A percentile compares a stretch with the other conserved stretches of the same genome.
phyloP scores from a whole-genome alignment of 2,329 filamentous ascomycete species.

The Cladosporium sp. region DNA sequence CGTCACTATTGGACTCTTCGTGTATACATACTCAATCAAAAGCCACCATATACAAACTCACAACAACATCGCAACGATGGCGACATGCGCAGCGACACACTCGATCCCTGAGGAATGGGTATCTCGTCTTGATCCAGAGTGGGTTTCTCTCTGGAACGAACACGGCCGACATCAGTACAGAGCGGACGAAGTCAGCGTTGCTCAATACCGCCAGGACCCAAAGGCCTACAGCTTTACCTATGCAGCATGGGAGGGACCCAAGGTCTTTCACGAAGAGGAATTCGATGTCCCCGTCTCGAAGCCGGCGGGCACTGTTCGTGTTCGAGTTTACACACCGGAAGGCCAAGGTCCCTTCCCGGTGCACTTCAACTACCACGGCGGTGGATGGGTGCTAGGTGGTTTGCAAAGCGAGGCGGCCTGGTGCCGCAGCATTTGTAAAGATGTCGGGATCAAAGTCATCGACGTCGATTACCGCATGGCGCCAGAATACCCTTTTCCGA shows the following conservation, averaged over 20 bases:
- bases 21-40: not conserved
- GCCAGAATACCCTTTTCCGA: conserved; percentile 52
- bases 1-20: not conserved
- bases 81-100: not conserved
- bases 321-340: not conserved
- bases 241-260: not conserved
- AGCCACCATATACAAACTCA: not conserved
- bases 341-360: not conserved
- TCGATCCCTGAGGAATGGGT: not conserved
- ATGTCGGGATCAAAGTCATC: conserved; percentile 44
- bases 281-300: not conserved
- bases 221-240: not conserved
- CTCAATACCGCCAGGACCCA: not conserved
- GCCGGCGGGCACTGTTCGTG: not conserved
- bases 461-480: conserved; percentile 53
- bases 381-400: conserved; percentile 45
- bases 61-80: not conserved
- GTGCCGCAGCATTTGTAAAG: conserved; percentile 40
- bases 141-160: not conserved
- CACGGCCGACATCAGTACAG: not conserved
- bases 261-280: not conserved
- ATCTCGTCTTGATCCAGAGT: not conserved
- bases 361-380: conserved; percentile 38
- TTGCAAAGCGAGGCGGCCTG: conserved; percentile 43
- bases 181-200: not conserved